Base-by-base conservation (phyloP, 2,329 filamentous ascomycete genomes). In the Colletotrichum sp. region DNA sequence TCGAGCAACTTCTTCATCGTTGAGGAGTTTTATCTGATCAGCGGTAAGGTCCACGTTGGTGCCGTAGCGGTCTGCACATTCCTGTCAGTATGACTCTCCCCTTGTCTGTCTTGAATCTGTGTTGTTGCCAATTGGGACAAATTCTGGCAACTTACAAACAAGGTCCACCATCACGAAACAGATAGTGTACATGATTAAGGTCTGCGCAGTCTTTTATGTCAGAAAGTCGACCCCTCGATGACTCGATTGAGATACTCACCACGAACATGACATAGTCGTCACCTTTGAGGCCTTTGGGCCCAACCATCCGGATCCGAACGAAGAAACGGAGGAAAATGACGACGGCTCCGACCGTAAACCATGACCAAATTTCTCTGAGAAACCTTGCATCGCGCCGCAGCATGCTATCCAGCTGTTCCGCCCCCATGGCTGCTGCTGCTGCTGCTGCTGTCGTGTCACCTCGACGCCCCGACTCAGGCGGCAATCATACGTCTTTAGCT, bases 251-350 rank as follows among this genome's bases (percentile, higher is more conserved):
- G 30, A 21, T 8, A 60, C 66, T 34, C 30, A 85, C 84, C 2
- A 84, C 68, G 13, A 84, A n/a, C 1, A 83, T 79, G 34, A 86
- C 81, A 13, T 83, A 82, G 68, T 87, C 85, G 75, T 87, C 86
- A 8, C 85, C 83, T 26, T 83, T 81, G 5, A 86, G 78, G 1
- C 84, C 81, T n/a, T 81, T 80, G 32, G 82, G 67, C 3, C 85
- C 85, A 2, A 86, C 85, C 0, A 83, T 84, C 3, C 84, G 83
- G 18, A 86, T 68, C 1, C 85, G 82, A 6, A 86, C 83, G 16
- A 72, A 78, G 21, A 83, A 85, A 5, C 85, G 82, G 5, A 81
- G 30, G 2, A 82, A n/a, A 1, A 87, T 72, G 13, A 86, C 77
- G 5, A 79, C 12, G 5, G 80, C 78, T 2, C 85, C 85, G 30